These are phyloP conservation scores for Pelargonium nanum DNA, from an alignment of 345 rosid genomes.

Conservation along the genomic window DNA sequence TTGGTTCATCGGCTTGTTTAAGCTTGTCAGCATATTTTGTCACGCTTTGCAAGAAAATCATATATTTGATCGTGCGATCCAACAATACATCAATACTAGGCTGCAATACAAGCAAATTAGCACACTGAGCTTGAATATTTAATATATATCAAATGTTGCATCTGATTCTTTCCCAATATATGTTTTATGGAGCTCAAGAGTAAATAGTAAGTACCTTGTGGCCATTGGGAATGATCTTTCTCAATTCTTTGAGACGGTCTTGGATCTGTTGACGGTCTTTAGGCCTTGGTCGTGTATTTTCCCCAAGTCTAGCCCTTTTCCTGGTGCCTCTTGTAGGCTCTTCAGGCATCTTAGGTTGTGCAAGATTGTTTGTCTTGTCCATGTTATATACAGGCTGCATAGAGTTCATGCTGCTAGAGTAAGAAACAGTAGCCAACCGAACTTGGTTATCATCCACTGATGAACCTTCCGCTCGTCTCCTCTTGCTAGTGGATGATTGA, in stretches of 20 bases:
- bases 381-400: constrained; percentile 15
- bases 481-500: constrained; percentile 32
- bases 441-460: constrained; percentile 17
- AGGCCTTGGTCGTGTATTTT: constrained; percentile 90
- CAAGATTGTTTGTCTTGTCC: constrained; percentile 17
- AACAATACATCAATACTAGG: constrained; percentile 80
- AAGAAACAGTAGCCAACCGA: constrained; percentile 18
- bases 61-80: constrained; percentile 70
- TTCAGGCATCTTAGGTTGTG: constrained; percentile 38
- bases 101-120: constrained; percentile 31
- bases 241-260: constrained; percentile 95
- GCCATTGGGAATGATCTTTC: constrained; percentile 90
- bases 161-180: not conserved
- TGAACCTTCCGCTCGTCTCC: constrained; percentile 38
- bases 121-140: not conserved
- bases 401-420: constrained; percentile 21
- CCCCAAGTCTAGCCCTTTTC: constrained; percentile 82
- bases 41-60: constrained; percentile 82
- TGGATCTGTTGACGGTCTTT: constrained; percentile 99
- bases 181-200: constrained; percentile 8
- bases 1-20: constrained; percentile 47
- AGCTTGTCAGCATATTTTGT: constrained; percentile 75
- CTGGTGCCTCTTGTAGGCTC: constrained; percentile 55
- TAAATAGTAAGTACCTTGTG: constrained; percentile 49
- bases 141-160: not conserved